Evolutionary conservation across 768 basidiomycete species (phyloP), one percentile per base, ranked within the genome.

Genomic region (Calocybe gangraenosa): DNA sequence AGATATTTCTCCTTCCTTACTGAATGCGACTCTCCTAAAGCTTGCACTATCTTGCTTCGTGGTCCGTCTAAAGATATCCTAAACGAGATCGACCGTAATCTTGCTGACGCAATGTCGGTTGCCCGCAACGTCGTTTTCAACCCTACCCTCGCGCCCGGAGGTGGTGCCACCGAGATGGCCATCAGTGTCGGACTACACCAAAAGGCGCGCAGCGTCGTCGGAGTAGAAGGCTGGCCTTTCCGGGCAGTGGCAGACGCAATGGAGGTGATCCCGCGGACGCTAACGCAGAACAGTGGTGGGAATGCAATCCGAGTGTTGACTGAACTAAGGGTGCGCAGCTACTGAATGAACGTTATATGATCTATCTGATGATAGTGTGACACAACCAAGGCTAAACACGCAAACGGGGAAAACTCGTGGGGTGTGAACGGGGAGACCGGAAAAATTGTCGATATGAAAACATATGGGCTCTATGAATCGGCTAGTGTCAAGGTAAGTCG

Each of bases 81-180:
- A 39, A 96, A 97, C 65, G 96, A 98, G 69, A 91, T 98, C 55
- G 96, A 98, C 65, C 82, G 95, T 40, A 99, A 98, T 66, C 78
- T 98, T 22, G 92, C 92, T 1, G 96, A 99, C 56, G 96, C 95
- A 25, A 97, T 99, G 87, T 82, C 86, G 30, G 94, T 98, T 44
- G 95, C 95, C 2, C 84, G 95, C 19, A 99, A 98, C 59, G 94
- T 92, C 35, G 85, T 96, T 50, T 97, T 98, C 70, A 90, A 97
- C 68, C 96, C 96, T 2, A 67, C 74, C 4, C 81, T 99, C n/a
- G 88, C 87, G 0, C 95, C 95, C 0, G 95, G 95, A 6, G 94
- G 95, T 15, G 95, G 96, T 34, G 95, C 96, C 19, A 95, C 92
- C 3, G 96, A 99, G 70, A 97, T 98, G 92, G 96, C 95, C 0